These are phyloP conservation scores for Setaria italica DNA, from an alignment of 202 grass and related monocot genomes.

Conservation along the genomic window DNA sequence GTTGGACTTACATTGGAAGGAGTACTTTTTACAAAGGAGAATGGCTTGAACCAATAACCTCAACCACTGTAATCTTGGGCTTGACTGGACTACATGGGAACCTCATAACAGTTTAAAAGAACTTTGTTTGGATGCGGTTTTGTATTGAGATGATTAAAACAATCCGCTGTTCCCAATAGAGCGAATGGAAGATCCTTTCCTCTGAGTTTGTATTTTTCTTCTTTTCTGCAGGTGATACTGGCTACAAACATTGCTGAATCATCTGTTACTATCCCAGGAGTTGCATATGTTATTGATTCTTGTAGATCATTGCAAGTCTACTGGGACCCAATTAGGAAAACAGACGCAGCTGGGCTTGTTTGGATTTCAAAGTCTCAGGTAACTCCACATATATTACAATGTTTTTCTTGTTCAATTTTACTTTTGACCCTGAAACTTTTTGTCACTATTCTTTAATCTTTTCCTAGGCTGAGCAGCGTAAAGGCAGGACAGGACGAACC, in stretches of 20 bases:
- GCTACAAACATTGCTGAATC: conserved; percentile 98
- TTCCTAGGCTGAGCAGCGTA: conserved; percentile 83
- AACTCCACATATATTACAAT: conserved; percentile 11
- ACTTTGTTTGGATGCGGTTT: background rate
- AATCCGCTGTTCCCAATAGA: conserved; percentile 9
- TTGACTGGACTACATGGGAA: background rate
- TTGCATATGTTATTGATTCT: conserved; percentile 88
- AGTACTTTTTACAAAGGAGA: background rate
- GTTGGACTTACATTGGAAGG: background rate
- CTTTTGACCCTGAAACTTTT: background rate
- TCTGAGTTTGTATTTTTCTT: conserved; percentile 32
- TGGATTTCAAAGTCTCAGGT: conserved; percentile 97
- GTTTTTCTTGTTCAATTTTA: conserved; percentile 24
- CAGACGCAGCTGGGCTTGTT: conserved; percentile 67
- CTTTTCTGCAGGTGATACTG: conserved; percentile 77
- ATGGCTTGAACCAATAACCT: background rate
- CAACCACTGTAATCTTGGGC: background rate
- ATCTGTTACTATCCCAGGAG: conserved; percentile 90
- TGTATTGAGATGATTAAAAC: conserved; percentile 12
- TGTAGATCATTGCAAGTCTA: conserved; percentile 92
- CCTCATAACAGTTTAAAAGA: background rate
- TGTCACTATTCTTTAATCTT: conserved; percentile 37
- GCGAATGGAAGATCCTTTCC: conserved; percentile 15
- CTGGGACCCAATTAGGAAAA: conserved; percentile 86
- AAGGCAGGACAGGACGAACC: conserved; percentile 93